phyloP scores from a whole-genome alignment of 2,329 filamentous ascomycete genomes.

The Alternaria viburni region DNA sequence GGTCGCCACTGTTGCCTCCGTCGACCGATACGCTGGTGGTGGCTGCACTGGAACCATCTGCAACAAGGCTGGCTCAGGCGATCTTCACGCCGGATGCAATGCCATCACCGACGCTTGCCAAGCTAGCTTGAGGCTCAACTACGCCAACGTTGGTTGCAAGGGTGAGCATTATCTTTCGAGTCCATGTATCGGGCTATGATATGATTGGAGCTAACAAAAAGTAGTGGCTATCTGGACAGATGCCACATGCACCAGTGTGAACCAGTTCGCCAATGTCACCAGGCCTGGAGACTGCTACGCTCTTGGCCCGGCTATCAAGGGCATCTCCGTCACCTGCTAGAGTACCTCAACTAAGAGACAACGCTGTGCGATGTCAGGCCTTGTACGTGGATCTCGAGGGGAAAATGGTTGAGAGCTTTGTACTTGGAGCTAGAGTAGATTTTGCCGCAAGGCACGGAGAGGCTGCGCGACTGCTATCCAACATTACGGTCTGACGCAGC shows the following conservation, averaged over 20 bases:
- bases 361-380: background rate
- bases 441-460: constrained; percentile 7
- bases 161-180: too few species aligned
- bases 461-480: constrained; percentile 4
- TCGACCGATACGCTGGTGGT: constrained; percentile 18
- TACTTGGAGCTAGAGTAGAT: background rate
- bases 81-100: constrained; percentile 19
- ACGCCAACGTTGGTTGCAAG: constrained; percentile 18
- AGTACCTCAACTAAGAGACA: background rate
- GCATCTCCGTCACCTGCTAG: constrained; percentile 18
- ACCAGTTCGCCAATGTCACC: constrained; percentile 12
- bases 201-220: background rate
- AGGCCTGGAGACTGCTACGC: constrained; percentile 2
- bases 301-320: constrained; percentile 13
- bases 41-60: constrained; percentile 18
- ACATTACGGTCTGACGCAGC: constrained; percentile 1
- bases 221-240: constrained; percentile 17
- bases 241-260: constrained; percentile 2
- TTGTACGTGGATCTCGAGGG: background rate
- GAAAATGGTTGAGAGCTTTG: background rate
- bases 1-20: constrained; percentile 10
- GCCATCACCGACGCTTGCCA: constrained; percentile 13
- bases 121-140: constrained; percentile 15
- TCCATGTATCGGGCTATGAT: too few species aligned
- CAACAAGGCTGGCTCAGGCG: constrained; percentile 21